Conservation (phyloP, 1,284 basidiomycete genomes). For the Trichosporon sp. region DNA sequence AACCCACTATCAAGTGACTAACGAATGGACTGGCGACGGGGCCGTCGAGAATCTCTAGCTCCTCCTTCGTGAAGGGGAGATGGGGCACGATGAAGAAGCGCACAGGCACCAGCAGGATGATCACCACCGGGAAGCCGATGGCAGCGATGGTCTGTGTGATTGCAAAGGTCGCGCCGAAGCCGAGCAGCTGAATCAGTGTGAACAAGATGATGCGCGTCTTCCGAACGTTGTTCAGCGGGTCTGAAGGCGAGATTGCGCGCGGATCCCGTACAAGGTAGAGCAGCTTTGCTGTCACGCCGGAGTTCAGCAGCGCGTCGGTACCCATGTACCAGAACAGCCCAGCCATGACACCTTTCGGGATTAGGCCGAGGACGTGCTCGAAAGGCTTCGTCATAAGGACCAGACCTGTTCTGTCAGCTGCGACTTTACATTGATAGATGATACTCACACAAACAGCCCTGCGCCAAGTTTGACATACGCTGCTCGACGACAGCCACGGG, state of each 20-base stretch:
- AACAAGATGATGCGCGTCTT: slow-evolving; percentile 73
- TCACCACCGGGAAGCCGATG: slow-evolving; percentile 87
- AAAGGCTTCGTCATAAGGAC: slow-evolving; percentile 76
- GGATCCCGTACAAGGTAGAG: slow-evolving; percentile 76
- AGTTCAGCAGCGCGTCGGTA: slow-evolving; percentile 69
- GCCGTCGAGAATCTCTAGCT: slow-evolving; percentile 78
- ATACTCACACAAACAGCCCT: slow-evolving; percentile 66
- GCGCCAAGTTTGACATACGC: slow-evolving; percentile 76
- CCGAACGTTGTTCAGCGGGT: slow-evolving; percentile 69
- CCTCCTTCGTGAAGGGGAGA: slow-evolving; percentile 70
- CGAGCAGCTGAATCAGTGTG: slow-evolving; percentile 69
- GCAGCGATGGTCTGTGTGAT: slow-evolving; percentile 88
- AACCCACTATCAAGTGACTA: slow-evolving; percentile 44
- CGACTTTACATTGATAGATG: neutral
- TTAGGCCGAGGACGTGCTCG: slow-evolving; percentile 67
- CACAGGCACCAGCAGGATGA: slow-evolving; percentile 78
- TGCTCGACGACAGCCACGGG: slow-evolving; percentile 80
- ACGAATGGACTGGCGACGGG: slow-evolving; percentile 67
- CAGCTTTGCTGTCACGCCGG: slow-evolving; percentile 78
- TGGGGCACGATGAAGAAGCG: slow-evolving; percentile 67
- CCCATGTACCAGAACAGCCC: slow-evolving; percentile 73
- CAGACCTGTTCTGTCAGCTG: slow-evolving; percentile 32
- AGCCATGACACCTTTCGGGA: slow-evolving; percentile 59
- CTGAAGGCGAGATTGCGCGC: slow-evolving; percentile 56
- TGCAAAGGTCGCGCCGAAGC: slow-evolving; percentile 84